Percentiles rank a stretch among this genome's conserved stretches.
Conservation (phyloP, 805 yeast genomes). For the Candida verbasci region DNA sequence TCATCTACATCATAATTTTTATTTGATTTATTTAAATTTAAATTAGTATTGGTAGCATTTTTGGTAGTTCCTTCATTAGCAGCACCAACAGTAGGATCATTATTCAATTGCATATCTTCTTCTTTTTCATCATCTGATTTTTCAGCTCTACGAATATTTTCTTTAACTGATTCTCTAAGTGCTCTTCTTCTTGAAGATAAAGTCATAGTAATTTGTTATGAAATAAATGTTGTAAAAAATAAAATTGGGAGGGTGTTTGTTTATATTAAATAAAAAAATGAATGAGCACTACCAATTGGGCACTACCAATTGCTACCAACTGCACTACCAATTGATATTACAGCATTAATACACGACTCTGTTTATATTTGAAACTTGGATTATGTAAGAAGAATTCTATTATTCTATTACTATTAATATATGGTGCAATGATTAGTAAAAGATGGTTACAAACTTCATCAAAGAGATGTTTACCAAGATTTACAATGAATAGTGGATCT, state of each 20-base stretch:
- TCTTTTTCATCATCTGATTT: slow-evolving; percentile 3
- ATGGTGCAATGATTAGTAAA: too few species aligned
- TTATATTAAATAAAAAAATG: too few species aligned
- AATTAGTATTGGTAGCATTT: slow-evolving; percentile 6
- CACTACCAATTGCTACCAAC: too few species aligned
- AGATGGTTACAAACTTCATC: background rate
- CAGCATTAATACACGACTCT: too few species aligned
- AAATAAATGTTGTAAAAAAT: too few species aligned
- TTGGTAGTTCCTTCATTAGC: background rate
- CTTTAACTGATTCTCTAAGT: slow-evolving; percentile 5
- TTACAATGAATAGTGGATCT: background rate
- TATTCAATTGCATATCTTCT: background rate
- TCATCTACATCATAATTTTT: slow-evolving; percentile 3
- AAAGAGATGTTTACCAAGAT: slow-evolving; percentile 1
- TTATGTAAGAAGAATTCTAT: too few species aligned
- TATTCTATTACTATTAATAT: too few species aligned
- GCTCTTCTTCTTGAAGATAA: slow-evolving; percentile 6
- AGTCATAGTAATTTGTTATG: slow-evolving; percentile 1
- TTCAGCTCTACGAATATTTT: slow-evolving; percentile 5
- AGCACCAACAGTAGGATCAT: background rate
- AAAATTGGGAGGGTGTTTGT: too few species aligned
- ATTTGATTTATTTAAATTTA: slow-evolving; percentile 2
- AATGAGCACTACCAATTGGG: too few species aligned
- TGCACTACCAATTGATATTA: too few species aligned
- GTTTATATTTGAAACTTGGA: too few species aligned